phyloP scores from a whole-genome alignment of 768 basidiomycete species.

The Mycena rosella region DNA sequence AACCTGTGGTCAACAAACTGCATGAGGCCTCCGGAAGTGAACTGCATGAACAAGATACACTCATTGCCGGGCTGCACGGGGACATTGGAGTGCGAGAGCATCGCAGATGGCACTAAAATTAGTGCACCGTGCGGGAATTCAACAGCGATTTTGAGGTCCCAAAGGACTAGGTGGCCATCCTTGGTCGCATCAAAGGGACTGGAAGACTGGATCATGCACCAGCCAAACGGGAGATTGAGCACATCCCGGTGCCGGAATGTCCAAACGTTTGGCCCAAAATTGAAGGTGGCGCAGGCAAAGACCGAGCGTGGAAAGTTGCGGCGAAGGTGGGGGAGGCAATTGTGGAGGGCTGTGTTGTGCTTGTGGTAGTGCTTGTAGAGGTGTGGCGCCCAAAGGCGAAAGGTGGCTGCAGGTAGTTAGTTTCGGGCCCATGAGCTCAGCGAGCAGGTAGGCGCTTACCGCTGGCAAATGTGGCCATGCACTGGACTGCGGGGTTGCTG shows the following conservation, averaged over 20 bases:
- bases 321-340: background rate
- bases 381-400: background rate
- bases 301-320: background rate
- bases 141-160: background rate
- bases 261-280: constrained; percentile 2
- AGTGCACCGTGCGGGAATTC: background rate
- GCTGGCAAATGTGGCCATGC: background rate
- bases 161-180: background rate
- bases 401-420: background rate
- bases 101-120: background rate
- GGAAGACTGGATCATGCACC: background rate
- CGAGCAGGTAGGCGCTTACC: background rate
- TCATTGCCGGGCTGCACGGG: background rate
- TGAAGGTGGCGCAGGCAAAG: background rate
- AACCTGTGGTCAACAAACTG: too few relatives aligned
- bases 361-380: background rate
- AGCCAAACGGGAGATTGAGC: background rate
- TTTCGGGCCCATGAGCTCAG: background rate
- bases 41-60: too few relatives aligned
- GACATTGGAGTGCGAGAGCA: background rate
- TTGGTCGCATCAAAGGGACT: background rate
- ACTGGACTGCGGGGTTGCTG: background rate
- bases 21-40: too few relatives aligned
- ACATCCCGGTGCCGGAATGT: background rate
- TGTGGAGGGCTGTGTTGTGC: background rate